Percentiles rank a stretch among this genome's conserved stretches.
These are phyloP conservation scores for Suhomyces sp. DNA, from an alignment of 805 yeast genomes.

Conservation along the genomic window DNA sequence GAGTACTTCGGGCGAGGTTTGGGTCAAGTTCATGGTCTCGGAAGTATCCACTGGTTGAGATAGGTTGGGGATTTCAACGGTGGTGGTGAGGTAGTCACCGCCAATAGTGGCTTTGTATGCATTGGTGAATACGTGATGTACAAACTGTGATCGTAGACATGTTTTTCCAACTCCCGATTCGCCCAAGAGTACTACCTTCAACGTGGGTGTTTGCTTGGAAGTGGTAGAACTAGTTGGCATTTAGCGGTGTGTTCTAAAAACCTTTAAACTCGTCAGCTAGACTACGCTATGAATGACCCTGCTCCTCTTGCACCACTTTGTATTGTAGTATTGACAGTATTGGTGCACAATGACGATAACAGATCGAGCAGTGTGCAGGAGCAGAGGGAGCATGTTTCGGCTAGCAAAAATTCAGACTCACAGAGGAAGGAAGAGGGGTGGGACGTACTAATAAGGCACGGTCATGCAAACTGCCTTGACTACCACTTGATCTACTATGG, in stretches of 20 bases:
- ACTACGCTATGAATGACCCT: not conserved
- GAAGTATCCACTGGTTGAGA: not conserved
- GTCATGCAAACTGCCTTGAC: not conserved
- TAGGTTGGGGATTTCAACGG: constrained; percentile 13
- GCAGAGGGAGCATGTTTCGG: not conserved
- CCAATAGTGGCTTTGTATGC: constrained; percentile 60
- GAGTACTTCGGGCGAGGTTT: not conserved
- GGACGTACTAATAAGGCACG: not conserved
- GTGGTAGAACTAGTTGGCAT: not conserved
- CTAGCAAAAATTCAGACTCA: not conserved
- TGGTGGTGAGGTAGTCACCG: constrained; percentile 53
- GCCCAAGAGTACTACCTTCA: constrained; percentile 55
- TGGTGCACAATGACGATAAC: constrained; percentile 1
- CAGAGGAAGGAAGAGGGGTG: not conserved
- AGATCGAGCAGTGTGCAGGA: constrained; percentile 2
- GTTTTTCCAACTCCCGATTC: constrained; percentile 63
- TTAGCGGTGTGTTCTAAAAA: not conserved
- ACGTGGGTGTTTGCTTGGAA: constrained; percentile 12
- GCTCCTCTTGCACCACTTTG: not conserved
- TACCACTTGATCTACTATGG: not conserved
- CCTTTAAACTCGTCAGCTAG: not conserved
- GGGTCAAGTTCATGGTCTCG: not conserved
- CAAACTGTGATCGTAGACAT: constrained; percentile 52
- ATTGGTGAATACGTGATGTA: constrained; percentile 52
- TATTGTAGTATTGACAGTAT: not conserved